Evolutionary conservation across 495 filamentous ascomycete species (phyloP).

Genomic region (Chaetomium fimeti): DNA sequence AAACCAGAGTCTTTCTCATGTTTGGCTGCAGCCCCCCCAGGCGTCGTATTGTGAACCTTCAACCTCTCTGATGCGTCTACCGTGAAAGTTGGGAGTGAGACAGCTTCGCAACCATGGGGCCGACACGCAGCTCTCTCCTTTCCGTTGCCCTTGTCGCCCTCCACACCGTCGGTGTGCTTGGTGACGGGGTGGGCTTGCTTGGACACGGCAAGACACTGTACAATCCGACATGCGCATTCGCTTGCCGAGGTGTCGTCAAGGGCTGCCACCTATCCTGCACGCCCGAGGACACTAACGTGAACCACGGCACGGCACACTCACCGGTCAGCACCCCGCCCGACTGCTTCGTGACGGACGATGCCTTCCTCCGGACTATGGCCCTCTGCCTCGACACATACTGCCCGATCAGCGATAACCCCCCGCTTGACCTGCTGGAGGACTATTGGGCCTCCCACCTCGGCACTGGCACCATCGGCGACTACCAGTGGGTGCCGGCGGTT

Average conservation of each 20-base stretch:
- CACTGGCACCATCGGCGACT: slow-evolving; percentile 26
- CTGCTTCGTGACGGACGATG: slow-evolving; percentile 22
- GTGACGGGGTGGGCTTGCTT: slow-evolving; percentile 25
- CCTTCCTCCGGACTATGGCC: slow-evolving; percentile 26
- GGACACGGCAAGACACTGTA: slow-evolving; percentile 26
- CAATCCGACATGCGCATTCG: slow-evolving; percentile 27
- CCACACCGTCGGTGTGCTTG: slow-evolving; percentile 14
- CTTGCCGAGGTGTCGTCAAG: slow-evolving; percentile 24
- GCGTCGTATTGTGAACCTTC: neutral
- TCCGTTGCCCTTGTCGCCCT: slow-evolving; percentile 10
- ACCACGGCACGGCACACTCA: slow-evolving; percentile 28
- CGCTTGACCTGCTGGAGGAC: slow-evolving; percentile 21
- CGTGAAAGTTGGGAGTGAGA: neutral
- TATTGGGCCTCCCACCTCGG: slow-evolving; percentile 29
- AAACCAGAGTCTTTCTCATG: neutral
- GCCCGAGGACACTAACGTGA: slow-evolving; percentile 13
- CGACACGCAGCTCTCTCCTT: neutral
- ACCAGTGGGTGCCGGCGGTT: slow-evolving; percentile 14
- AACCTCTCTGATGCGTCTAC: neutral
- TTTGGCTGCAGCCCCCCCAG: neutral
- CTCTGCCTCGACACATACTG: slow-evolving; percentile 30
- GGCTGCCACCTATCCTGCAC: slow-evolving; percentile 23
- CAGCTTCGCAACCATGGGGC: neutral
- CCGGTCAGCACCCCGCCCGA: slow-evolving; percentile 24
- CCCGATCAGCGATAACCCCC: slow-evolving; percentile 21